Conservation (phyloP, 257 asterid species). For the Echites panduratus region DNA sequence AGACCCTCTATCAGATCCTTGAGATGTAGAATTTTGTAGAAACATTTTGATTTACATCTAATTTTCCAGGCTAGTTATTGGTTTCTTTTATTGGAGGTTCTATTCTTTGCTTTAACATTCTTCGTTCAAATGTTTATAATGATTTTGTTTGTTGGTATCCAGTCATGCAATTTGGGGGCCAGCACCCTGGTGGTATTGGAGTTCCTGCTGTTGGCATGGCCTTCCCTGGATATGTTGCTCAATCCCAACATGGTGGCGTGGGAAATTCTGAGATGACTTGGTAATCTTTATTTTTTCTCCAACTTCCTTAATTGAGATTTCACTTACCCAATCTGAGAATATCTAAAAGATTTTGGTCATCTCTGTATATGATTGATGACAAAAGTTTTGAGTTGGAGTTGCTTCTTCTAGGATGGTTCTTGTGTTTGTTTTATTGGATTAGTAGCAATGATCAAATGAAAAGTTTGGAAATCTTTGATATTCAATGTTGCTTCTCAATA, state of each 20-base stretch:
- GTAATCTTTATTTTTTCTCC: conserved; percentile 34
- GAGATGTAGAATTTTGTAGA: background rate
- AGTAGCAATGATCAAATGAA: background rate
- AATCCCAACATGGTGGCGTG: conserved; percentile 60
- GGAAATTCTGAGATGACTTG: conserved; percentile 99
- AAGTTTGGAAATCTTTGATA: background rate
- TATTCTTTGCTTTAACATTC: background rate
- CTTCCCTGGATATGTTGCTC: conserved; percentile 91
- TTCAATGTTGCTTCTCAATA: background rate
- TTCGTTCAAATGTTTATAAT: background rate
- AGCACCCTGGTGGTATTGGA: conserved; percentile 89
- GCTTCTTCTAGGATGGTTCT: background rate
- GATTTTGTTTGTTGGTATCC: conserved; percentile 16
- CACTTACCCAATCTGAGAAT: background rate
- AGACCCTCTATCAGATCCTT: background rate
- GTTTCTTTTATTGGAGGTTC: background rate
- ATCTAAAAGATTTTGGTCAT: background rate
- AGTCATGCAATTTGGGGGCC: conserved; percentile 95
- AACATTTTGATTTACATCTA: background rate
- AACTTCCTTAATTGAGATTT: background rate
- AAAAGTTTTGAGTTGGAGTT: background rate
- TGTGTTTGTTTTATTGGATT: background rate
- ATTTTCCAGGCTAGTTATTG: background rate
- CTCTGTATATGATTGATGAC: background rate
- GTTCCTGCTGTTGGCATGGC: conserved; percentile 99